Conservation (phyloP, 176 grass and related monocot species). For the Zoysia japonica region DNA sequence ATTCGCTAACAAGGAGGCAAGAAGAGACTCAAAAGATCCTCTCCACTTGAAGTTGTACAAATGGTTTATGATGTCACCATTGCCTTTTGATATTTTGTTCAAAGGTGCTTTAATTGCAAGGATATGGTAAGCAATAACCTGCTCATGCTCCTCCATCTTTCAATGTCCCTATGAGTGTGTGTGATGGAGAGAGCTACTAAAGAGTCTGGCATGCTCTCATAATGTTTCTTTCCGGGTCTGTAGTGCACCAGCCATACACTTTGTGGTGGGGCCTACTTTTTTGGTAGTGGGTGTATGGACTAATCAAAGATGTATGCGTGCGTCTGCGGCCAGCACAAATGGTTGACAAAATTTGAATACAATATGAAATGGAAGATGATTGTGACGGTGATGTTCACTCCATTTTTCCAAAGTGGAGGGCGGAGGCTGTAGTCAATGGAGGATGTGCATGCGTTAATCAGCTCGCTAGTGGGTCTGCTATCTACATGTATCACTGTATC, state of each 20-base stretch:
- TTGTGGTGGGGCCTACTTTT: conserved; percentile 77
- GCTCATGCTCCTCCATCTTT: conserved; percentile 64
- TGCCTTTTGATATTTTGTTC: conserved; percentile 68
- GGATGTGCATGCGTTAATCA: conserved; percentile 54
- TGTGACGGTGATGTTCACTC: conserved; percentile 56
- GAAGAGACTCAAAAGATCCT: conserved; percentile 73
- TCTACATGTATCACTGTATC: conserved; percentile 43
- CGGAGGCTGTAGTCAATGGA: conserved; percentile 53
- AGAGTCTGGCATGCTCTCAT: conserved; percentile 58
- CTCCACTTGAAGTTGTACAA: conserved; percentile 61
- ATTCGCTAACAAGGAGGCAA: conserved; percentile 60
- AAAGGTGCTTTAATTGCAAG: conserved; percentile 72
- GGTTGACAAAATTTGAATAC: conserved; percentile 69
- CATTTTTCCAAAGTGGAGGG: conserved; percentile 53
- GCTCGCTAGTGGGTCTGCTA: conserved; percentile 61
- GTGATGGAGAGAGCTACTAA: conserved; percentile 62
- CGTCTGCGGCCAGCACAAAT: conserved; percentile 58
- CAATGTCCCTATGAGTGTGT: conserved; percentile 60
- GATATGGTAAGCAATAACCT: conserved; percentile 72
- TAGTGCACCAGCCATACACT: conserved; percentile 86
- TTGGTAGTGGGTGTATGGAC: conserved; percentile 64
- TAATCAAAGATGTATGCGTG: conserved; percentile 76
- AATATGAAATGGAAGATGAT: conserved; percentile 67
- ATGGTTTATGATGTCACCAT: conserved; percentile 72
- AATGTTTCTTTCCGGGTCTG: conserved; percentile 67